phyloP scores from a whole-genome alignment of 140 eudicot species.

The Stevia rebaudiana region DNA sequence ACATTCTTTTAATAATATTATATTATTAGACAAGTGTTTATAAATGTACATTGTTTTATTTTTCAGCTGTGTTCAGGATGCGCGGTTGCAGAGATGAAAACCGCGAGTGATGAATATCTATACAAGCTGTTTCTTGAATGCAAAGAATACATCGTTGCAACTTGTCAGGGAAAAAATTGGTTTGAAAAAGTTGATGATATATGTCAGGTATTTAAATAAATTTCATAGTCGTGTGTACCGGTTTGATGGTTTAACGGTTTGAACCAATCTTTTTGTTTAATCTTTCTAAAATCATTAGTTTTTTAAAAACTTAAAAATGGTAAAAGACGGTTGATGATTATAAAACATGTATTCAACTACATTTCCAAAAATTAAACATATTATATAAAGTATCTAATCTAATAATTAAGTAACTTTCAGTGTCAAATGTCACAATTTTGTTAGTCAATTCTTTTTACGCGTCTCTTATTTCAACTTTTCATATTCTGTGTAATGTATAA shows the following conservation, averaged over 20 bases:
- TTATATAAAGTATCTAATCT: too few relatives aligned
- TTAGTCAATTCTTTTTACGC: too few relatives aligned
- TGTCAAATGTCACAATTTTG: too few relatives aligned
- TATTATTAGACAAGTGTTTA: background rate
- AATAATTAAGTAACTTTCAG: too few relatives aligned
- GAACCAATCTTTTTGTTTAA: background rate
- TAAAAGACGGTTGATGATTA: too few relatives aligned
- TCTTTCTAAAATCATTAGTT: too few relatives aligned
- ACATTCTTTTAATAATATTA: background rate
- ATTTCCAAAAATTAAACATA: too few relatives aligned
- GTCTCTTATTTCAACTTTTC: too few relatives aligned
- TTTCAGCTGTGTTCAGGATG: constrained; percentile 74
- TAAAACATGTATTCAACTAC: too few relatives aligned
- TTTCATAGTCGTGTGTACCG: background rate
- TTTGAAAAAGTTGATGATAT: constrained; percentile 79
- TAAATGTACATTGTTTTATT: constrained; percentile 3
- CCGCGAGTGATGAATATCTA: constrained; percentile 45
- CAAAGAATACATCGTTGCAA: constrained; percentile 67
- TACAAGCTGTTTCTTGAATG: constrained; percentile 71
- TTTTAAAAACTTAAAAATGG: too few relatives aligned
- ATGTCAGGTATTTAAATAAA: constrained; percentile 72
- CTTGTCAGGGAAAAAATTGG: constrained; percentile 73
- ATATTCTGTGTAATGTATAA: too few relatives aligned
- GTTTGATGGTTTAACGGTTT: background rate
- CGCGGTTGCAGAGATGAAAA: constrained; percentile 60